Evolutionary conservation across 1,284 basidiomycete genomes (phyloP).

Genomic region (Ceratobasidium sp.): DNA sequence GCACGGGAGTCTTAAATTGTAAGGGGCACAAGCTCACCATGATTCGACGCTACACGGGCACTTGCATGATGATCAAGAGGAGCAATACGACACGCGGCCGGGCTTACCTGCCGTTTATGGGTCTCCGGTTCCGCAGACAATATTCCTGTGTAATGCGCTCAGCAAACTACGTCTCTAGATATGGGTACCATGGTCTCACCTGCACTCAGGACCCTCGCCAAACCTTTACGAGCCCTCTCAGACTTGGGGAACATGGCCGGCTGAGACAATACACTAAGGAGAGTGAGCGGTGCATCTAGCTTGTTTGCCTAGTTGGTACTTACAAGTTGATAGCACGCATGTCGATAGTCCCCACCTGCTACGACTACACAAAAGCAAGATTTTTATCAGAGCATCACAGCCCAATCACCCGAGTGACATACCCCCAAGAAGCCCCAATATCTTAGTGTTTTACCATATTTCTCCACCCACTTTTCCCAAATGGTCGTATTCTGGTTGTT

Average conservation of each 20-base stretch:
- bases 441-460: constrained; percentile 42
- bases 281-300: background rate
- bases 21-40: constrained; percentile 19
- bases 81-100: background rate
- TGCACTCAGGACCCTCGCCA: constrained; percentile 27
- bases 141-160: background rate
- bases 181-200: constrained; percentile 9
- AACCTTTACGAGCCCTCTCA: background rate
- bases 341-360: constrained; percentile 18
- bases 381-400: too few relatives aligned
- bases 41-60: constrained; percentile 43
- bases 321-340: constrained; percentile 46
- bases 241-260: constrained; percentile 15
- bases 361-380: background rate
- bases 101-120: constrained; percentile 33
- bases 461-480: constrained; percentile 30
- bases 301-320: background rate
- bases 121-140: constrained; percentile 28
- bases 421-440: constrained; percentile 40
- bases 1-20: background rate
- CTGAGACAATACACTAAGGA: background rate
- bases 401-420: background rate
- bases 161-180: background rate
- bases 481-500: background rate
- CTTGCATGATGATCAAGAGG: background rate